Evolutionary conservation across 164 flowering plant species (phyloP).

Genomic region (Santalum album): DNA sequence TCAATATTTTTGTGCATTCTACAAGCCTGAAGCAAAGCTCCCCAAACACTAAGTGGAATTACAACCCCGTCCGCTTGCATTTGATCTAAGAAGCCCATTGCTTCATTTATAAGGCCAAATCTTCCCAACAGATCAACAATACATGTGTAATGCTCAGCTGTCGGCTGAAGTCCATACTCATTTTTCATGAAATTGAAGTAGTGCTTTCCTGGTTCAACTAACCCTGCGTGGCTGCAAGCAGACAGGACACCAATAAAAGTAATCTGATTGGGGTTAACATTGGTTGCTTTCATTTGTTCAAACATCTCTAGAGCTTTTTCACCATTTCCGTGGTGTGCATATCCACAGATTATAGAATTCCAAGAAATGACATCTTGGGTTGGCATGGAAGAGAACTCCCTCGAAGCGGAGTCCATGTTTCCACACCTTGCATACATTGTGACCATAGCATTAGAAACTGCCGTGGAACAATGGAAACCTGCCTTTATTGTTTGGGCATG

Average conservation of each 20-base stretch:
- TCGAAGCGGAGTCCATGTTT: conserved; percentile 37
- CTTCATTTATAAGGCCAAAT: conserved; percentile 48
- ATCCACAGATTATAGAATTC: conserved; percentile 67
- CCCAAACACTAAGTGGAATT: conserved; percentile 51
- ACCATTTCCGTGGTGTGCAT: conserved; percentile 52
- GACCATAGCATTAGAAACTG: conserved; percentile 51
- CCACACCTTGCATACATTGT: conserved; percentile 67
- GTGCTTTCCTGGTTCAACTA: conserved; percentile 40
- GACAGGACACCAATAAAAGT: conserved; percentile 57
- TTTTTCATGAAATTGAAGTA: conserved; percentile 45
- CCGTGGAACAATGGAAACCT: conserved; percentile 25
- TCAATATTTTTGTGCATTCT: conserved; percentile 41
- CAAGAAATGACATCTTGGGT: conserved; percentile 47
- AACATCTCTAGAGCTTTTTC: conserved; percentile 42
- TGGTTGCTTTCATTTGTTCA: conserved; percentile 32
- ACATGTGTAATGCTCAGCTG: conserved; percentile 55
- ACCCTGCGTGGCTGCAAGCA: conserved; percentile 56
- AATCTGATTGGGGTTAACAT: conserved; percentile 38
- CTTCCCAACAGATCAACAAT: conserved; percentile 56
- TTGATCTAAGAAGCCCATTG: conserved; percentile 28
- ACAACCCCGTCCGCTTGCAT: conserved; percentile 37
- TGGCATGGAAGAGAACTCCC: conserved; percentile 33
- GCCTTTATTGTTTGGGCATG: conserved; percentile 37
- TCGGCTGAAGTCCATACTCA: conserved; percentile 38
- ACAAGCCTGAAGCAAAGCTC: conserved; percentile 65